phyloP scores from a whole-genome alignment of 805 yeast genomes.

The Lipomyces orientalis region DNA sequence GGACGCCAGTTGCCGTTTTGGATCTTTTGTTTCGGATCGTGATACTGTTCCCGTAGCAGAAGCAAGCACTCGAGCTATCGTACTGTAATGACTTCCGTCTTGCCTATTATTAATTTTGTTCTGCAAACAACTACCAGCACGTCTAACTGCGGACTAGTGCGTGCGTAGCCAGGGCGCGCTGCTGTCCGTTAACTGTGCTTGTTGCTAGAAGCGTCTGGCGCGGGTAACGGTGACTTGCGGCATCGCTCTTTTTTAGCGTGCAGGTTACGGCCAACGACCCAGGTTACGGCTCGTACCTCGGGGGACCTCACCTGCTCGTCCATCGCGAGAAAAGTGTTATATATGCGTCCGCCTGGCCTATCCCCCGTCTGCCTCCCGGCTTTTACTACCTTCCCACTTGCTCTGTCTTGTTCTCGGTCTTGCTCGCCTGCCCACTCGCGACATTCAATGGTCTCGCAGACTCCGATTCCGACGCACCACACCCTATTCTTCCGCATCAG shows the following conservation, averaged over 20 bases:
- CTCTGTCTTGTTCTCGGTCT: not conserved
- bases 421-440: not conserved
- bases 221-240: not conserved
- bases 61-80: too few species aligned
- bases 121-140: too few species aligned
- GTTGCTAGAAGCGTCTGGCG: too few species aligned
- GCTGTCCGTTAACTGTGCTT: too few species aligned
- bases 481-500: conserved; percentile 31
- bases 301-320: not conserved
- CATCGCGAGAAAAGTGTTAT: not conserved
- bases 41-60: not conserved
- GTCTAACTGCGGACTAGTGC: too few species aligned
- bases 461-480: conserved; percentile 21
- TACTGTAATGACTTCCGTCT: too few species aligned
- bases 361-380: not conserved
- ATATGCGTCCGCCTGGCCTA: not conserved
- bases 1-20: not conserved
- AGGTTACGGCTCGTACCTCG: not conserved
- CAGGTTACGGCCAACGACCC: not conserved
- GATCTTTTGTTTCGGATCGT: not conserved
- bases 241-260: not conserved
- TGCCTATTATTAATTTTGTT: too few species aligned
- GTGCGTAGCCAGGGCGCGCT: too few species aligned
- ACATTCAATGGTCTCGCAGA: conserved; percentile 3
- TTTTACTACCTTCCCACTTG: too few species aligned